A percentile compares a stretch with the other conserved stretches of the same genome.
These are phyloP conservation scores for Ajuga chamaepitys DNA, from an alignment of 257 asterid genomes.

Conservation along the genomic window DNA sequence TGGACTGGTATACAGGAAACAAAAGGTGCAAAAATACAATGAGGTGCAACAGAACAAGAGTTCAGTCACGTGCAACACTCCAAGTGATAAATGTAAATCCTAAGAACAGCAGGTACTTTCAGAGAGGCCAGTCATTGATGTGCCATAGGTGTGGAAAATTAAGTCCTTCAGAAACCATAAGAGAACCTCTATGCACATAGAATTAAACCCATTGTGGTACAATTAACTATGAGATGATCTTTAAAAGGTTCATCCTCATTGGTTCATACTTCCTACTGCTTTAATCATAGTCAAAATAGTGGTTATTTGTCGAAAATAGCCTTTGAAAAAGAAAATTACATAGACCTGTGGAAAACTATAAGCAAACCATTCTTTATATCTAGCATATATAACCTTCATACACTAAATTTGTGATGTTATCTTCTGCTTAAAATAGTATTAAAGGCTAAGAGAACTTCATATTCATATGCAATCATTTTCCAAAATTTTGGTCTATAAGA, in stretches of 20 bases:
- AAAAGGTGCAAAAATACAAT: not conserved
- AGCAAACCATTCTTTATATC: not conserved
- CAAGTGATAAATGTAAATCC: not conserved
- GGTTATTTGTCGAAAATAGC: not conserved
- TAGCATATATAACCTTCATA: not conserved
- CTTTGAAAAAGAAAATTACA: not conserved
- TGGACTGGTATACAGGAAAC: not conserved
- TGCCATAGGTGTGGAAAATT: not conserved
- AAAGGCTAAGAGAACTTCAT: not conserved
- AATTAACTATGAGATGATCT: not conserved
- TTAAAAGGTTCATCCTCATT: not conserved
- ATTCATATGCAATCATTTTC: not conserved
- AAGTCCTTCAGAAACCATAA: not conserved
- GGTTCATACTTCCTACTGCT: not conserved
- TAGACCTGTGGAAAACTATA: not conserved
- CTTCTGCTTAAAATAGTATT: not conserved
- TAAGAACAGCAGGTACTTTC: not conserved
- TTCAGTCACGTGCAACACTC: not conserved
- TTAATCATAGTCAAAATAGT: not conserved
- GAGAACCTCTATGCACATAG: not conserved
- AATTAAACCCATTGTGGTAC: not conserved
- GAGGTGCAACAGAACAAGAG: not conserved
- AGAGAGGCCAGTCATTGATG: not conserved
- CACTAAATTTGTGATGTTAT: not conserved
- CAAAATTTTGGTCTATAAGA: not conserved